Percentiles rank a stretch among this genome's conserved stretches.
phyloP scores from a whole-genome alignment of 331 rosid genomes.

The Malus hybrid region DNA sequence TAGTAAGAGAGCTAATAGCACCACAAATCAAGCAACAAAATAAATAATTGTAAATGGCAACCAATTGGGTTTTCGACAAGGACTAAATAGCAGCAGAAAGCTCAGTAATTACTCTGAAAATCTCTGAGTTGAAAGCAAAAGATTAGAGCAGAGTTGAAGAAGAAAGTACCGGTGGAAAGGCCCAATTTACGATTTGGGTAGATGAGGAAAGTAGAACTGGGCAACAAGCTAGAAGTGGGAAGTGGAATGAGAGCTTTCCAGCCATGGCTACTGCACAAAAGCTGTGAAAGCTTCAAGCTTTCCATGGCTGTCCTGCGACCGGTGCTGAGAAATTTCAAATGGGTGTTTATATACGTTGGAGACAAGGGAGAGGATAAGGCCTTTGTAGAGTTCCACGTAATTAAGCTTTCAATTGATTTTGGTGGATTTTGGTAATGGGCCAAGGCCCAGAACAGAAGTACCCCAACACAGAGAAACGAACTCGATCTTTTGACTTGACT shows the following conservation, averaged over 20 bases:
- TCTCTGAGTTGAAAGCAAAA: neutral
- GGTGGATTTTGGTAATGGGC: neutral
- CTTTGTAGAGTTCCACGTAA: conserved; percentile 8
- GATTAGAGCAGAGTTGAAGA: neutral
- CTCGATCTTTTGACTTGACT: too few species aligned
- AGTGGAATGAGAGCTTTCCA: conserved; percentile 20
- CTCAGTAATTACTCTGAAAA: neutral
- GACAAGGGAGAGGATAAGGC: conserved; percentile 25
- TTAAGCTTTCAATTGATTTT: neutral
- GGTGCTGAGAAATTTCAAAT: conserved; percentile 2
- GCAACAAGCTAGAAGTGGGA: conserved; percentile 14
- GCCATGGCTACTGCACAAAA: conserved; percentile 2
- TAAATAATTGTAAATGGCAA: neutral
- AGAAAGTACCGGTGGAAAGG: conserved; percentile 24
- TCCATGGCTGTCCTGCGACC: conserved; percentile 25
- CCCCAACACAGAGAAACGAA: too few species aligned
- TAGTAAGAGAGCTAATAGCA: neutral
- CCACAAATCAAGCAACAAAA: neutral
- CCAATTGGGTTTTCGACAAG: neutral
- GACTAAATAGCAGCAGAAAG: neutral
- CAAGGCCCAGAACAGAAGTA: neutral
- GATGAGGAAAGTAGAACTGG: conserved; percentile 13
- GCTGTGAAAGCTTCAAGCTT: conserved; percentile 24
- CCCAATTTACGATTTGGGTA: conserved; percentile 9
- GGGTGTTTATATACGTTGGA: conserved; percentile 22